Conservation (phyloP, 371 early-diverging fungal genomes). For the Rhizopus delemar region DNA sequence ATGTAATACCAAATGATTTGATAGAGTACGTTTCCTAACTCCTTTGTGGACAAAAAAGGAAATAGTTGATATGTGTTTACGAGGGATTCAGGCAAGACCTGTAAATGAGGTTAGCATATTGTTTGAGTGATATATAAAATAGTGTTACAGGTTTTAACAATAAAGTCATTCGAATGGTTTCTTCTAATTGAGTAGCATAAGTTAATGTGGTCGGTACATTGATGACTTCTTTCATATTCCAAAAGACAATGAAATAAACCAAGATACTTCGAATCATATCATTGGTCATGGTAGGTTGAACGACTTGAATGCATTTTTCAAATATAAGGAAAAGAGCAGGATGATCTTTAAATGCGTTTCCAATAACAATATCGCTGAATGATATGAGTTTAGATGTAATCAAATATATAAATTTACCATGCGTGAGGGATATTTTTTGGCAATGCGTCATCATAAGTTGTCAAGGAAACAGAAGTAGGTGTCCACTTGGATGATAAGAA, state of each 20-base stretch:
- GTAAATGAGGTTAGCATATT: slow-evolving; percentile 1
- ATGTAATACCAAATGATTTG: slow-evolving; percentile 42
- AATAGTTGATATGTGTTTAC: slow-evolving; percentile 29
- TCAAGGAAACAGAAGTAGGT: slow-evolving; percentile 25
- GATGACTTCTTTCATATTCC: slow-evolving; percentile 46
- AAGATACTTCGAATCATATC: slow-evolving; percentile 42
- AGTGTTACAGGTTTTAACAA: slow-evolving; percentile 29
- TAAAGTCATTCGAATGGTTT: slow-evolving; percentile 27
- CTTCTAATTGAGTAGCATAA: slow-evolving; percentile 47
- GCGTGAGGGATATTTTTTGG: slow-evolving; percentile 40
- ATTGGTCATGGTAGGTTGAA: slow-evolving; percentile 3
- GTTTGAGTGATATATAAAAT: neutral
- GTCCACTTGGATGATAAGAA: slow-evolving; percentile 35
- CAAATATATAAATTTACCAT: slow-evolving; percentile 15
- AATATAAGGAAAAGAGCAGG: slow-evolving; percentile 42
- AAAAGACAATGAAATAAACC: slow-evolving; percentile 50
- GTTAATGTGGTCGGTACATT: slow-evolving; percentile 31
- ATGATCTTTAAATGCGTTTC: slow-evolving; percentile 50
- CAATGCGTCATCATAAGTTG: slow-evolving; percentile 41
- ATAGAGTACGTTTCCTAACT: slow-evolving; percentile 38
- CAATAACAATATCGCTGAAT: slow-evolving; percentile 42
- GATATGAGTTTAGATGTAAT: neutral
- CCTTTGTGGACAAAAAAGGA: slow-evolving; percentile 38
- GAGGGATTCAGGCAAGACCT: slow-evolving; percentile 30
- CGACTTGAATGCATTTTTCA: slow-evolving; percentile 27